phyloP scores from a whole-genome alignment of 306 rosid genomes.

The Rosa chinensis region DNA sequence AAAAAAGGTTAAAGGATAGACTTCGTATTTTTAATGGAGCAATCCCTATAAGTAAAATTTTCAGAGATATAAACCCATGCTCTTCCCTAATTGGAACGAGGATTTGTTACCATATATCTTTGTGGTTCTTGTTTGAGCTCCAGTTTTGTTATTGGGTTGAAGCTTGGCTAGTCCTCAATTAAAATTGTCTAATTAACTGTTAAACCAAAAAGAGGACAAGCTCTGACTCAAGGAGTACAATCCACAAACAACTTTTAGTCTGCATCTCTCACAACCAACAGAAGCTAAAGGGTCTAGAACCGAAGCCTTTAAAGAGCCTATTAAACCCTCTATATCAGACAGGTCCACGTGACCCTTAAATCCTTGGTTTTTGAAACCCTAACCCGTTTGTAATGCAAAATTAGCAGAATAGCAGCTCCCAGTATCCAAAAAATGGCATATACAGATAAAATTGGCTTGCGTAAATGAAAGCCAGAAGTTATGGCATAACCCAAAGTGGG shows the following conservation, averaged over 20 bases:
- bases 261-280: constrained; percentile 31
- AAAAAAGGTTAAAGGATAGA: neutral
- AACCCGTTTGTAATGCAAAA: constrained; percentile 25
- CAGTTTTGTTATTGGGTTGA: neutral
- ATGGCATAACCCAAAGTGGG: constrained; percentile 39
- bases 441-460: constrained; percentile 6
- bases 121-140: constrained; percentile 1
- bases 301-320: constrained; percentile 24
- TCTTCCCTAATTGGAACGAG: neutral
- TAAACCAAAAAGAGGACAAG: neutral
- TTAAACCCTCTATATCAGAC: constrained; percentile 48
- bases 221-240: constrained; percentile 33
- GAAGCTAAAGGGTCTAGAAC: constrained; percentile 21
- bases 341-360: constrained; percentile 67
- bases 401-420: neutral
- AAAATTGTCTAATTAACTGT: neutral
- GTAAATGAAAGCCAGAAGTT: constrained; percentile 8
- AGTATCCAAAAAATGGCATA: neutral
- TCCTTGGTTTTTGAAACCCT: constrained; percentile 47
- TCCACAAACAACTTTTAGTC: constrained; percentile 16
- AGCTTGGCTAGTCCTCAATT: neutral
- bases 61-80: neutral
- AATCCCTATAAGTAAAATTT: neutral
- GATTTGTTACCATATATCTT: neutral
- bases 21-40: neutral